Conservation (phyloP, 345 rosid genomes). For the Reutealis trisperma region DNA sequence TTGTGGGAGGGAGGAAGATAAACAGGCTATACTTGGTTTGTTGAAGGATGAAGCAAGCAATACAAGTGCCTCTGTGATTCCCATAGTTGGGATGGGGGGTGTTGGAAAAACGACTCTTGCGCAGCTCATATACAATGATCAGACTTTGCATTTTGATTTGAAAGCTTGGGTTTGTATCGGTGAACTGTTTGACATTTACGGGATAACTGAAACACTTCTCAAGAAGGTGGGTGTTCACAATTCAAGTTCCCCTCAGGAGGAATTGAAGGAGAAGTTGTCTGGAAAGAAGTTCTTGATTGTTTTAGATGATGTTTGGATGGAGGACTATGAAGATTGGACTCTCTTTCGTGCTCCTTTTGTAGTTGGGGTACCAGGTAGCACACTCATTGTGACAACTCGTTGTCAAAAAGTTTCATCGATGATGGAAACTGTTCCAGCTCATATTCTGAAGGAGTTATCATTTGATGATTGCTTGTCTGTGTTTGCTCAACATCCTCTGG, state of each 20-base stretch:
- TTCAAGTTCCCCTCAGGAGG: not conserved
- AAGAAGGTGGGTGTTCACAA: not conserved
- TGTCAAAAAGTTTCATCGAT: not conserved
- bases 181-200: not conserved
- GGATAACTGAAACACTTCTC: not conserved
- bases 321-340: not conserved
- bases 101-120: not conserved
- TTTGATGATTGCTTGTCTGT: not conserved
- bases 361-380: not conserved
- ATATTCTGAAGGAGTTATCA: not conserved
- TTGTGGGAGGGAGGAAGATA: too few species aligned
- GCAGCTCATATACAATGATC: not conserved
- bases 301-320: not conserved
- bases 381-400: not conserved
- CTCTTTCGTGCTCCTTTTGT: not conserved
- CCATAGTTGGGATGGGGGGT: not conserved
- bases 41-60: too few species aligned
- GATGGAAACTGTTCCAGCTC: not conserved
- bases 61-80: not conserved
- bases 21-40: too few species aligned
- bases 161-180: constrained; percentile 18
- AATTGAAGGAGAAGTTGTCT: not conserved
- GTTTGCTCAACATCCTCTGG: not conserved
- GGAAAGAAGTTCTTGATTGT: not conserved
- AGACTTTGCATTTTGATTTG: not conserved